Evolutionary conservation across 495 filamentous ascomycete species (phyloP).

Genomic region (Annulohypoxylon bovei): DNA sequence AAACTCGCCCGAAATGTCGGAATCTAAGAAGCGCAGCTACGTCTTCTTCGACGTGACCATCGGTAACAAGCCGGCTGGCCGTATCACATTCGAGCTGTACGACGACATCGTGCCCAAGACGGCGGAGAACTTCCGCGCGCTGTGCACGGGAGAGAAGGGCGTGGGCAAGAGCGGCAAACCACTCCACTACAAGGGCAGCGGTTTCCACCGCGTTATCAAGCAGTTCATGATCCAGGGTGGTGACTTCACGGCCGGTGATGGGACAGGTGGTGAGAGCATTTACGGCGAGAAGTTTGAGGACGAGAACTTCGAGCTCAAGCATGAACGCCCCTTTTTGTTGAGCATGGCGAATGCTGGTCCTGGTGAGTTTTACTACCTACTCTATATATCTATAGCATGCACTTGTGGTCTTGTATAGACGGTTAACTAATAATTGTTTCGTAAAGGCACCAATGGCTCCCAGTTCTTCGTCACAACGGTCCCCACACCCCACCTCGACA

Average conservation of each 20-base stretch:
- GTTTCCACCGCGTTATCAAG: conserved; percentile 97
- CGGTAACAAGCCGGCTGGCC: conserved; percentile 73
- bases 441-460: conserved; percentile 84
- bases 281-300: conserved; percentile 98
- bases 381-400: neutral
- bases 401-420: neutral
- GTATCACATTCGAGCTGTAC: conserved; percentile 86
- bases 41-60: conserved; percentile 93
- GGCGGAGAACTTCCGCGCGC: conserved; percentile 91
- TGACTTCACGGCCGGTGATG: conserved; percentile 95
- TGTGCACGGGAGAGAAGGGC: conserved; percentile 94
- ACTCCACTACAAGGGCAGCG: conserved; percentile 88
- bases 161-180: conserved; percentile 83
- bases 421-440: neutral
- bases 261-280: conserved; percentile 96
- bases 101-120: conserved; percentile 94
- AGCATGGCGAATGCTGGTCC: conserved; percentile 98
- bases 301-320: conserved; percentile 94
- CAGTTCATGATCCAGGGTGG: conserved; percentile 99
- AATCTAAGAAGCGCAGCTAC: conserved; percentile 65
- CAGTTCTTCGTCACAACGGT: conserved; percentile 99
- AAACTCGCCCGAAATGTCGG: conserved; percentile 44
- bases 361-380: conserved; percentile 62
- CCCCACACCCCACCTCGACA: conserved; percentile 89
- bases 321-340: conserved; percentile 92